Base-by-base conservation (phyloP, 306 rosid species). In the Gleditsia sinensis region DNA sequence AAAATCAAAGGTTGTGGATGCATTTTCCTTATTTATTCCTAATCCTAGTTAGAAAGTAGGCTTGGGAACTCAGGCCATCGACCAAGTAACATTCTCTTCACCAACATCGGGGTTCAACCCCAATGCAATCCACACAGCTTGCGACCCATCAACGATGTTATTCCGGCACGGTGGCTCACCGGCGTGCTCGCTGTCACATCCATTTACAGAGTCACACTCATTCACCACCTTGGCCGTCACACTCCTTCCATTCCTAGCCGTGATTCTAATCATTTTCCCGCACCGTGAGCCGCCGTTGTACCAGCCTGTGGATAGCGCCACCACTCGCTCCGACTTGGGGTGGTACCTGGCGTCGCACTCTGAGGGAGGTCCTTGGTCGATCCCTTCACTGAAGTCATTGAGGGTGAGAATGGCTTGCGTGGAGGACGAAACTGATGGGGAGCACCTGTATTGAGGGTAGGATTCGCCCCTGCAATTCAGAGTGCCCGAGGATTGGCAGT, bases 231-330 rank as follows among this genome's bases (percentile, higher is more conserved):
- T 83, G 0, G 90, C 93, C 49, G 42, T 28, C 77, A 23, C 64
- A 0, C 78, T 82, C 69, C 27, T 63, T 16, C 86, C 87, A 20
- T 75, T 82, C 3, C 4, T 53, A 0, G 87, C 81, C 0, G 56
- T 84, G 12, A 86, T 86, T 14, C 17, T 55, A 0, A 86, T 73
- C 70, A 54, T 61, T 40, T 13, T 68, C 5, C 66, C 73, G 25
- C 88, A 85, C 53, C 89, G 65, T 1, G 88, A 85, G 0, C 87
- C 77, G 0, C 60, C 3, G 28, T 66, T 58, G 20, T 67, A 83
- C 88, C 89, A 88, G 2, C 88, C 89, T 0, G 92, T 88, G 2
- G 92, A 85, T 2, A 88, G 63, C 4, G 88, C 90, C 54, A 86
- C 87, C 21, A 84, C 72, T 36, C 30, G 25, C 53, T 80, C 72